Percentiles rank a stretch among this genome's conserved stretches.
Conservation (phyloP, 1,284 basidiomycete genomes). For the Phellinidium pouzarii region DNA sequence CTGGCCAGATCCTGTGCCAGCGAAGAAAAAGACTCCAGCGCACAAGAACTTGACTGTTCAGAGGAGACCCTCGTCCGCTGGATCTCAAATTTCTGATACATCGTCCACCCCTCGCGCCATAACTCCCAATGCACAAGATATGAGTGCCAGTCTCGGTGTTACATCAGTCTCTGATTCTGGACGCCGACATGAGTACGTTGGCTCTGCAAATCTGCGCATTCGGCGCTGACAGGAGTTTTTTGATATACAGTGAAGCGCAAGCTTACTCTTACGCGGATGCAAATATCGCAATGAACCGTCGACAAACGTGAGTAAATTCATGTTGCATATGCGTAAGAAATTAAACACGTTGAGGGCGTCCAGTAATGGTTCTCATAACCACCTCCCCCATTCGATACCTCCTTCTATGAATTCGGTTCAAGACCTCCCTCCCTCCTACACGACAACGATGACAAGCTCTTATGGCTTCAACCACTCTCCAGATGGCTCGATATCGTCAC, state of each 20-base stretch:
- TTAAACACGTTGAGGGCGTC: not conserved
- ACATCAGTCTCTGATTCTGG: not conserved
- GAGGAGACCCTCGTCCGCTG: slow-evolving; percentile 7
- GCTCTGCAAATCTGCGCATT: not conserved
- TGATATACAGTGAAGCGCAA: slow-evolving; percentile 6
- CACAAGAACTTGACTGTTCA: slow-evolving; percentile 18
- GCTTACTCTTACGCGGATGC: slow-evolving; percentile 8
- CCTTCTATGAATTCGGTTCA: slow-evolving; percentile 4
- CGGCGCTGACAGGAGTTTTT: slow-evolving; percentile 1
- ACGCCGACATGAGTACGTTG: slow-evolving; percentile 15
- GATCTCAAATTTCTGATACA: slow-evolving; percentile 16
- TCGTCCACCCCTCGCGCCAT: slow-evolving; percentile 14
- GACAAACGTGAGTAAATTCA: slow-evolving; percentile 14
- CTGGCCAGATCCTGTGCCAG: slow-evolving; percentile 69
- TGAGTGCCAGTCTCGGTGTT: not conserved
- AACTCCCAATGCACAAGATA: slow-evolving; percentile 14
- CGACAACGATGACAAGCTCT: slow-evolving; percentile 1
- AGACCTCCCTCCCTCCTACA: slow-evolving; percentile 2
- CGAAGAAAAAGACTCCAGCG: slow-evolving; percentile 45
- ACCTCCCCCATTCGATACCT: not conserved
- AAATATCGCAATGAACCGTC: slow-evolving; percentile 1
- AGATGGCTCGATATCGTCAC: slow-evolving; percentile 15
- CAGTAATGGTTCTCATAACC: not conserved
- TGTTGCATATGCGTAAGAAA: not conserved
- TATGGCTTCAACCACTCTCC: slow-evolving; percentile 11